These are phyloP conservation scores for Fusarium aywerte DNA, from an alignment of 2,329 filamentous ascomycete genomes.

Conservation along the genomic window DNA sequence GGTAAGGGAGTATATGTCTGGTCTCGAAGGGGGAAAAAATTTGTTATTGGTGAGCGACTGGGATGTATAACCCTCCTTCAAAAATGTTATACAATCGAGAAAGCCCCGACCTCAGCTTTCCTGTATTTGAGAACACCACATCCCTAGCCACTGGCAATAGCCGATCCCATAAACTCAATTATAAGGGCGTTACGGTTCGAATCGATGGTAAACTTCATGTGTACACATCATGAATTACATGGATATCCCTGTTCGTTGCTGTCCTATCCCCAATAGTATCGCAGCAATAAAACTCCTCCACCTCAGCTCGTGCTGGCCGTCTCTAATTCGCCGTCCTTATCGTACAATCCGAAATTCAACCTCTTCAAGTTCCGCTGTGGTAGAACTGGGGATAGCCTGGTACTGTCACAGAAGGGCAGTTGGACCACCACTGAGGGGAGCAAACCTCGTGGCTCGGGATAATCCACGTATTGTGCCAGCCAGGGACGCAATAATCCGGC, in stretches of 20 bases:
- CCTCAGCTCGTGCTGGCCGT: conserved; percentile 24
- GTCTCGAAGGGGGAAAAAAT: background rate
- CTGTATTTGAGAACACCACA: background rate
- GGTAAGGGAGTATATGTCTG: background rate
- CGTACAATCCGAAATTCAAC: conserved; percentile 8
- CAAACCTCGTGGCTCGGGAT: conserved; percentile 28
- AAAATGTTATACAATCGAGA: background rate
- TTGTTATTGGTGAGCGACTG: background rate
- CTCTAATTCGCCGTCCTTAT: conserved; percentile 18
- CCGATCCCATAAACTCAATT: background rate
- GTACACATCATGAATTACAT: background rate
- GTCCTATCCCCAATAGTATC: background rate
- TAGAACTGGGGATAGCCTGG: conserved; percentile 29
- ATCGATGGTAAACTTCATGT: background rate
- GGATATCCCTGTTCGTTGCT: background rate
- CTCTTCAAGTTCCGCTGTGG: background rate
- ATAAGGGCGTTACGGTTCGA: background rate
- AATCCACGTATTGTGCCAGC: conserved; percentile 44
- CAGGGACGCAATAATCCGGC: conserved; percentile 41
- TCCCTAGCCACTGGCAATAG: background rate
- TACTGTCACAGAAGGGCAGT: conserved; percentile 31
- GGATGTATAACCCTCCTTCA: background rate
- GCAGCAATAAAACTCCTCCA: background rate
- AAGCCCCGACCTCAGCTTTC: background rate
- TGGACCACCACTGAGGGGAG: conserved; percentile 31